Conservation (phyloP, 371 early-diverging fungal species). For the Lichtheimia corymbifera region DNA sequence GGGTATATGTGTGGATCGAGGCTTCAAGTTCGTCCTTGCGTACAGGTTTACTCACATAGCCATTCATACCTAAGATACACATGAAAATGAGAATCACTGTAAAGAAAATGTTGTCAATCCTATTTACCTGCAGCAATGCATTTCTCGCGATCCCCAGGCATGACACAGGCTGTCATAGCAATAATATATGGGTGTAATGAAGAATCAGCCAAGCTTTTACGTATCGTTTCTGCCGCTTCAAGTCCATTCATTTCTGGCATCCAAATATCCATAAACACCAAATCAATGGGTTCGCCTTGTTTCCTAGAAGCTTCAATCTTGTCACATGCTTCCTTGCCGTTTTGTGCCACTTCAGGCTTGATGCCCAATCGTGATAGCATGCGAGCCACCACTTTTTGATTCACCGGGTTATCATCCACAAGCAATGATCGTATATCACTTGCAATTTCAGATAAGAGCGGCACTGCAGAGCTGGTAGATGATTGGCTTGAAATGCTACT, state of each 20-base stretch:
- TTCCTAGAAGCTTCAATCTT: constrained; percentile 18
- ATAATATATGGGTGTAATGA: constrained; percentile 44
- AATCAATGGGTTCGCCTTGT: constrained; percentile 29
- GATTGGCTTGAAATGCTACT: constrained; percentile 6
- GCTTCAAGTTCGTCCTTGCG: constrained; percentile 50
- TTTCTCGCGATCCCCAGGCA: constrained; percentile 56
- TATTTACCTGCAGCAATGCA: constrained; percentile 43
- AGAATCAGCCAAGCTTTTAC: constrained; percentile 25
- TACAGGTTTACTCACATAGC: constrained; percentile 45
- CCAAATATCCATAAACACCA: constrained; percentile 57
- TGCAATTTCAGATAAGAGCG: not conserved
- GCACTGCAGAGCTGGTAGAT: not conserved
- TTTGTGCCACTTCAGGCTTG: constrained; percentile 30
- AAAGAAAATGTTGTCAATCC: not conserved
- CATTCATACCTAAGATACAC: constrained; percentile 24
- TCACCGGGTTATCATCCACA: constrained; percentile 59
- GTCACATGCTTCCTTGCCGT: constrained; percentile 49
- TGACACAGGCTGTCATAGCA: constrained; percentile 57
- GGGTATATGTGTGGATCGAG: constrained; percentile 27
- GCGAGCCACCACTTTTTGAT: constrained; percentile 46
- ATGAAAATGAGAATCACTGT: not conserved
- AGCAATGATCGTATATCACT: constrained; percentile 25
- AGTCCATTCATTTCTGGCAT: constrained; percentile 63
- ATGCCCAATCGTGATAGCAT: constrained; percentile 31
- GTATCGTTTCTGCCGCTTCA: constrained; percentile 46